phyloP scores from a whole-genome alignment of 306 rosid genomes.

The Castanospermum australe region DNA sequence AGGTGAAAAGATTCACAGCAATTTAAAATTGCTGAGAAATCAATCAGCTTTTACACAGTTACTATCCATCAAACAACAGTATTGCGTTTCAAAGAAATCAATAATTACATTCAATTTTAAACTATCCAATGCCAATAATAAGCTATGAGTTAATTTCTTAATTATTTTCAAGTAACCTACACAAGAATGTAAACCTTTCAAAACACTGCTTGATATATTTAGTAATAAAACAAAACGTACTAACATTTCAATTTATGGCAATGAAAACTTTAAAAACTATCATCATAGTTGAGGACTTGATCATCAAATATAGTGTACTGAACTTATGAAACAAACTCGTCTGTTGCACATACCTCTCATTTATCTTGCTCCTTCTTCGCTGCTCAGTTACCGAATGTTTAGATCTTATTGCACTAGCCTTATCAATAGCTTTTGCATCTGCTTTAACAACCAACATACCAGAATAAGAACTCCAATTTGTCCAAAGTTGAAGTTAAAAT shows the following conservation, averaged over 20 bases:
- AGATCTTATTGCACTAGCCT: conserved; percentile 78
- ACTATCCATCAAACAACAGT: background rate
- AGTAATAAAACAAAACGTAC: background rate
- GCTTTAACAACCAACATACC: conserved; percentile 31
- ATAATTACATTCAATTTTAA: background rate
- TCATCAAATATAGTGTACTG: background rate
- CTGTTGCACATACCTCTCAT: conserved; percentile 72
- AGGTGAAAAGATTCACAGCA: background rate
- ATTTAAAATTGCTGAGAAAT: background rate
- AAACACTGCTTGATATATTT: background rate
- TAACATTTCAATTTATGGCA: background rate
- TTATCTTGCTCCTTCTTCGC: conserved; percentile 99
- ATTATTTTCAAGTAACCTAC: conserved; percentile 4
- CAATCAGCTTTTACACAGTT: background rate
- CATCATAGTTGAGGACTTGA: background rate
- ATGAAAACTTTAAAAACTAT: background rate
- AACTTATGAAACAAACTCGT: background rate
- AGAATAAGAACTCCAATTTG: conserved; percentile 27
- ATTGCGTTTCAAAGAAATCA: background rate
- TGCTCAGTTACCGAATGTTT: conserved; percentile 99
- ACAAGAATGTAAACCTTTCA: background rate
- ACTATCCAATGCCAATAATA: background rate
- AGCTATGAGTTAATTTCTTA: background rate
- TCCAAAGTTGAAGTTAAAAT: background rate
- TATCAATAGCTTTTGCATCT: conserved; percentile 80